Percentiles rank a stretch among this genome's conserved stretches.
Conservation (phyloP, 148 eudicot genomes). For the Cornus kousa region DNA sequence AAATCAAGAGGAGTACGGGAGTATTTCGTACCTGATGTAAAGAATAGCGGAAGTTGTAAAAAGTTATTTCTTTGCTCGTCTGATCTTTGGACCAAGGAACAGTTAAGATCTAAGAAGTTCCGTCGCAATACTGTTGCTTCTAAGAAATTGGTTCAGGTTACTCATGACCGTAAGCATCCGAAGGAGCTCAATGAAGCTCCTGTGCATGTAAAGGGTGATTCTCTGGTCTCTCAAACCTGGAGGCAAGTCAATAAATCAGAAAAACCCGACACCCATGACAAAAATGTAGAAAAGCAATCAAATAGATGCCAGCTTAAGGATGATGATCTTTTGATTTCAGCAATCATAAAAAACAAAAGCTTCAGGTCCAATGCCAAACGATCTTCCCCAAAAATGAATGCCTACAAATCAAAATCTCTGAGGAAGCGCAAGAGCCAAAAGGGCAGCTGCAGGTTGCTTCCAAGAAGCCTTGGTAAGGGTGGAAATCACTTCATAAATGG, state of each 20-base stretch:
- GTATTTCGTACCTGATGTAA: slow-evolving; percentile 13
- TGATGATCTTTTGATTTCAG: slow-evolving; percentile 72
- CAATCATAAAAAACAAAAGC: slow-evolving; percentile 56
- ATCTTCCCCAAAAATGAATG: slow-evolving; percentile 20
- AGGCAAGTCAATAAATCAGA: slow-evolving; percentile 23
- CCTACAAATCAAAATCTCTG: slow-evolving; percentile 36
- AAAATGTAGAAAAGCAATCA: slow-evolving; percentile 30
- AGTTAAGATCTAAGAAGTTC: slow-evolving; percentile 11
- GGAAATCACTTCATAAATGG: slow-evolving; percentile 49
- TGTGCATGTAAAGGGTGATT: background rate
- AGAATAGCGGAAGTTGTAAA: slow-evolving; percentile 18
- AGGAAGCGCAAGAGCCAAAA: slow-evolving; percentile 66
- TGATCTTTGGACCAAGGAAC: slow-evolving; percentile 13
- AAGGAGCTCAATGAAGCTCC: slow-evolving; percentile 20
- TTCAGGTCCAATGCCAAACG: slow-evolving; percentile 30
- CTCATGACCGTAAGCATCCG: background rate
- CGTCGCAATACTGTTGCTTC: slow-evolving; percentile 3
- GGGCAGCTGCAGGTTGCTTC: slow-evolving; percentile 85
- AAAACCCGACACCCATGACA: slow-evolving; percentile 13
- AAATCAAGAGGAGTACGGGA: slow-evolving; percentile 13
- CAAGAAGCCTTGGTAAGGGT: slow-evolving; percentile 58
- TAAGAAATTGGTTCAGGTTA: slow-evolving; percentile 6
- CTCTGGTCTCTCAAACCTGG: slow-evolving; percentile 12
- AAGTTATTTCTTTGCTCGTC: slow-evolving; percentile 11
- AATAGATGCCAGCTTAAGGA: slow-evolving; percentile 53